A percentile compares a stretch with the other conserved stretches of the same genome.
Evolutionary conservation across 2,329 filamentous ascomycete species (phyloP).

Genomic region (Ceratocystis ficicola): DNA sequence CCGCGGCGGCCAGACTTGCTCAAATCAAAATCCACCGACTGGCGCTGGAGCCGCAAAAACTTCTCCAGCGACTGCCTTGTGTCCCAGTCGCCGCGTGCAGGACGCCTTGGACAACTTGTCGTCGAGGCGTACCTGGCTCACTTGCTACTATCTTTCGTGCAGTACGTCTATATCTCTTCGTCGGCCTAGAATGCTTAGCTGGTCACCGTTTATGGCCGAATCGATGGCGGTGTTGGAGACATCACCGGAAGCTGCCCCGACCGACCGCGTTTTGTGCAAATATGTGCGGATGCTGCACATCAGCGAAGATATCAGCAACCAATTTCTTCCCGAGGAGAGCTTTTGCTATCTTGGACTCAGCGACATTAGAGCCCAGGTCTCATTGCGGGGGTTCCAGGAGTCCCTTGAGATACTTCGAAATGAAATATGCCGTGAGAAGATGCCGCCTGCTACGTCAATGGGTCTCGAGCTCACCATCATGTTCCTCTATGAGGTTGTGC

Average conservation of each 20-base stretch:
- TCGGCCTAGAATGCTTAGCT: constrained; percentile 47
- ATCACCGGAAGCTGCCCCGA: constrained; percentile 42
- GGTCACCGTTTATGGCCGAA: constrained; percentile 49
- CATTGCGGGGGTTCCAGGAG: constrained; percentile 52
- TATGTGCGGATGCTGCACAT: constrained; percentile 49
- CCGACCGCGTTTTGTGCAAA: constrained; percentile 47
- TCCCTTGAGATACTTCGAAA: constrained; percentile 49
- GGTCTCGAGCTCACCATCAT: constrained; percentile 54
- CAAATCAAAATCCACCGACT: too few species aligned
- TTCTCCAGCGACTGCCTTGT: constrained; percentile 17
- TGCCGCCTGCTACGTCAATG: constrained; percentile 47
- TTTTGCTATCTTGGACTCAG: constrained; percentile 42
- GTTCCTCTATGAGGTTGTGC: constrained; percentile 64
- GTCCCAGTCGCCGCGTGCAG: constrained; percentile 24
- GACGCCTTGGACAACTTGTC: constrained; percentile 22
- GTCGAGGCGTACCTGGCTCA: constrained; percentile 45
- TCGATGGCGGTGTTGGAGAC: constrained; percentile 44
- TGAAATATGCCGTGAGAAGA: constrained; percentile 40
- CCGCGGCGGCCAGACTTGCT: not conserved
- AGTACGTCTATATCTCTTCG: constrained; percentile 51
- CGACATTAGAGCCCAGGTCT: constrained; percentile 52
- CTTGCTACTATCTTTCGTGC: constrained; percentile 46
- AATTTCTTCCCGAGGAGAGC: constrained; percentile 57
- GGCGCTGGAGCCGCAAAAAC: not conserved
- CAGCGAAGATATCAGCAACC: constrained; percentile 54